A percentile compares a stretch with the other conserved stretches of the same genome.
Conservation (phyloP, 1,284 basidiomycete species). For the Rhizopogon hawkerae region DNA sequence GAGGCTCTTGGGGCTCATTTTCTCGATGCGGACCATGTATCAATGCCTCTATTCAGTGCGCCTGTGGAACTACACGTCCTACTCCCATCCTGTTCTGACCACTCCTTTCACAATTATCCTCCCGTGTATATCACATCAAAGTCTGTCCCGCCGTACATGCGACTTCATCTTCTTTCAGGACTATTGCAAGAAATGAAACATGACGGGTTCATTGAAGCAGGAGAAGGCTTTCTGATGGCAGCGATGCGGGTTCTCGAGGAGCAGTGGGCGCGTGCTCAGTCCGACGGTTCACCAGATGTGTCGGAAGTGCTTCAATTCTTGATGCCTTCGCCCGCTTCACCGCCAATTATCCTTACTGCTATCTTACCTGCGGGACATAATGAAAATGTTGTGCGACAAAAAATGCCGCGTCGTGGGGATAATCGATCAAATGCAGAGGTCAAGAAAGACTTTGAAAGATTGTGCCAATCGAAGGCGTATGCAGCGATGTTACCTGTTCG, state of each 20-base stretch:
- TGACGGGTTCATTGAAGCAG: constrained; percentile 52
- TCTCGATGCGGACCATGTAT: constrained; percentile 38
- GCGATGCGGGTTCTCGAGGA: constrained; percentile 71
- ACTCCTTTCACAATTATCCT: constrained; percentile 46
- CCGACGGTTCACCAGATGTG: constrained; percentile 66
- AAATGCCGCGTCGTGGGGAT: constrained; percentile 26
- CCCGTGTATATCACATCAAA: constrained; percentile 76
- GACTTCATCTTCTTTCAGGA: constrained; percentile 71
- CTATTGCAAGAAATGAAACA: constrained; percentile 48
- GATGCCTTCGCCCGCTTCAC: constrained; percentile 31
- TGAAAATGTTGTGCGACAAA: constrained; percentile 9
- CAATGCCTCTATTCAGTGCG: constrained; percentile 55
- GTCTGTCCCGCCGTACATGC: constrained; percentile 73
- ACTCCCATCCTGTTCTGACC: constrained; percentile 43
- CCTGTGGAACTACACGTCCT: constrained; percentile 65
- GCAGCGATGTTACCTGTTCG: constrained; percentile 49
- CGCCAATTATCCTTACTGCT: constrained; percentile 4
- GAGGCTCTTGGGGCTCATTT: constrained; percentile 60
- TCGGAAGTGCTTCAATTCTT: constrained; percentile 56
- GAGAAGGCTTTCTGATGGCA: constrained; percentile 69
- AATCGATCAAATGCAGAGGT: constrained; percentile 45
- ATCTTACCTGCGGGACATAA: constrained; percentile 5
- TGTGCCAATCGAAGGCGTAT: constrained; percentile 46
- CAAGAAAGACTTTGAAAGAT: constrained; percentile 44
- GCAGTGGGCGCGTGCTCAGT: constrained; percentile 57